Percentiles rank a stretch among this genome's conserved stretches.
Conservation (phyloP, 768 basidiomycete species). For the Asterophora lycoperdoides region DNA sequence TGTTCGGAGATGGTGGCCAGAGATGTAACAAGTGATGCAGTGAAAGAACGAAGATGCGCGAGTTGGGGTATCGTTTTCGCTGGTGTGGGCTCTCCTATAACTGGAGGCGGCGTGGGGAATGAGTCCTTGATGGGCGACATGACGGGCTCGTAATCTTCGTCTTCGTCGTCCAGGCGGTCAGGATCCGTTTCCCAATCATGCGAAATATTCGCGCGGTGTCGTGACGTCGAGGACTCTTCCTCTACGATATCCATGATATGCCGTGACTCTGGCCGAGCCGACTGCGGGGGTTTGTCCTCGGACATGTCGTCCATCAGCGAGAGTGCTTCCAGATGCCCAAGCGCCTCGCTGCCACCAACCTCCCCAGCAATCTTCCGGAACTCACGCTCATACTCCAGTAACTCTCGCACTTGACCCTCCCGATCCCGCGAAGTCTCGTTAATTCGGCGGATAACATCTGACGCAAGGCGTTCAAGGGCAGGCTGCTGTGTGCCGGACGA, state of each 20-base stretch:
- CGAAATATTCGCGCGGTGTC: slow-evolving; percentile 25
- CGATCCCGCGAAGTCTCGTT: slow-evolving; percentile 74
- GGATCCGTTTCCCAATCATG: slow-evolving; percentile 64
- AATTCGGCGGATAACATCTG: slow-evolving; percentile 71
- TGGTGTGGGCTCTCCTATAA: slow-evolving; percentile 51
- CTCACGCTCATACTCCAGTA: slow-evolving; percentile 76
- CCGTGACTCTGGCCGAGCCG: slow-evolving; percentile 16
- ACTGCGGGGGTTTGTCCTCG: slow-evolving; percentile 27
- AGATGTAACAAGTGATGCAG: slow-evolving; percentile 68
- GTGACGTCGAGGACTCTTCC: slow-evolving; percentile 30
- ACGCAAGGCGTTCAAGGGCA: slow-evolving; percentile 64
- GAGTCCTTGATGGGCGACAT: slow-evolving; percentile 54
- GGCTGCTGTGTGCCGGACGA: slow-evolving; percentile 35
- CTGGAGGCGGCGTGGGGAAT: slow-evolving; percentile 48
- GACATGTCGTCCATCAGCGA: slow-evolving; percentile 41
- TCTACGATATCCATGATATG: slow-evolving; percentile 31
- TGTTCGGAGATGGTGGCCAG: slow-evolving; percentile 80
- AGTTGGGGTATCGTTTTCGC: slow-evolving; percentile 61
- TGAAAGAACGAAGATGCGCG: slow-evolving; percentile 66
- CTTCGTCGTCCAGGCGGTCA: slow-evolving; percentile 47
- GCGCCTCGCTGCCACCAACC: slow-evolving; percentile 69
- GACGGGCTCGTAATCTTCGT: slow-evolving; percentile 40
- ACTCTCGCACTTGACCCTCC: slow-evolving; percentile 75
- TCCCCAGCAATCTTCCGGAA: slow-evolving; percentile 74
- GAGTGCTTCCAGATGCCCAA: slow-evolving; percentile 66